Conservation (phyloP, 495 filamentous ascomycete genomes). For the Sabuloglossum arenarium region DNA sequence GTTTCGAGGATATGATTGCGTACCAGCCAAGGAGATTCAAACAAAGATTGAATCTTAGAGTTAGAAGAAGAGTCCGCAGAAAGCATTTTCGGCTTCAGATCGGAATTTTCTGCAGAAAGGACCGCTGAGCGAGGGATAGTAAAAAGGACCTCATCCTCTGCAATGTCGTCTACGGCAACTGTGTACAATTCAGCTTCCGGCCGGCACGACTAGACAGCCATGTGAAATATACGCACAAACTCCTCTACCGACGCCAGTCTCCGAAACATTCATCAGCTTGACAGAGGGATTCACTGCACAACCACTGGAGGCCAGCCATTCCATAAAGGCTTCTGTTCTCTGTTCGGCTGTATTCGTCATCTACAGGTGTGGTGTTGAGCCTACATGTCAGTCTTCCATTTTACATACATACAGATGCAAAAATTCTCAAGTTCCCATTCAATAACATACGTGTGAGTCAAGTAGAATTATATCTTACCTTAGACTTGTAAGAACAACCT, state of each 20-base stretch:
- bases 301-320: conserved; percentile 31
- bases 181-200: neutral
- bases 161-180: conserved; percentile 37
- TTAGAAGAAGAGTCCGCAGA: neutral
- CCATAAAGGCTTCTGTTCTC: conserved; percentile 28
- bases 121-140: conserved; percentile 34
- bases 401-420: no score
- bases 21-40: neutral
- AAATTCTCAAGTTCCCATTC: neutral
- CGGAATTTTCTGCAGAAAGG: conserved; percentile 21
- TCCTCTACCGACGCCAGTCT: conserved; percentile 32
- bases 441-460: no score
- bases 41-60: neutral
- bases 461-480: no score
- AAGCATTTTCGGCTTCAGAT: conserved; percentile 9
- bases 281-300: conserved; percentile 35
- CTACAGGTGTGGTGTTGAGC: conserved; percentile 10
- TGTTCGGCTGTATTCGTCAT: conserved; percentile 21
- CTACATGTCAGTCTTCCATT: neutral
- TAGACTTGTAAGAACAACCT: no score
- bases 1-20: neutral
- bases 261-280: conserved; percentile 29
- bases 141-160: conserved; percentile 44
- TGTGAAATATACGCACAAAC: conserved; percentile 28
- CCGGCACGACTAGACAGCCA: conserved; percentile 1